phyloP scores from a whole-genome alignment of 2,329 filamentous ascomycete genomes.

The Sclerotinia nivalis region DNA sequence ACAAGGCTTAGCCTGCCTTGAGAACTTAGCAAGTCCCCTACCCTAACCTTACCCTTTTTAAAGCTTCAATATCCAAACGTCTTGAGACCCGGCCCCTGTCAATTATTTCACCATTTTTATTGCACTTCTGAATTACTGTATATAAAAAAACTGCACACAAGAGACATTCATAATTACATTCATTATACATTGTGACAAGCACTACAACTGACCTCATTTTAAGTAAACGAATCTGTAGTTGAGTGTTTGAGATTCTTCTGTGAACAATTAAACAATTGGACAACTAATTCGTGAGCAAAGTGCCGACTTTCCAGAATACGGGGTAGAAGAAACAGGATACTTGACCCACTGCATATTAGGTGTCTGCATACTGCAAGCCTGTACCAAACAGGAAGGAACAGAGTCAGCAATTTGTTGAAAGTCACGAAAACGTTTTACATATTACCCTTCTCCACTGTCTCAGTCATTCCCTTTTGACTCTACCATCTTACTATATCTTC shows the following conservation, averaged over 20 bases:
- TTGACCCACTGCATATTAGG: slow-evolving; percentile 10
- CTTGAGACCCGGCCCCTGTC: background rate
- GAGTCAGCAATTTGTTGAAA: slow-evolving; percentile 8
- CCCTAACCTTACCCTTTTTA: background rate
- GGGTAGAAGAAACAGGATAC: slow-evolving; percentile 10
- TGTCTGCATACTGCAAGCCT: slow-evolving; percentile 15
- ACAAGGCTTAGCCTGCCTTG: background rate
- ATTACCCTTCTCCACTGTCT: slow-evolving; percentile 5
- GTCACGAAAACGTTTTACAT: slow-evolving; percentile 10
- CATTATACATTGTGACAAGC: background rate
- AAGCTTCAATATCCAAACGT: slow-evolving; percentile 6
- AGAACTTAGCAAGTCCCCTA: background rate
- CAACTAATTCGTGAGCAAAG: background rate
- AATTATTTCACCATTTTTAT: slow-evolving; percentile 9
- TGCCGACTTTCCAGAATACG: background rate
- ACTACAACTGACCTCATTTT: background rate
- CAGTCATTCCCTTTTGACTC: background rate
- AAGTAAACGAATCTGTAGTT: background rate
- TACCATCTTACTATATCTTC: background rate
- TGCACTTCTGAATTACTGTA: slow-evolving; percentile 12
- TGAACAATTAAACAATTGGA: background rate
- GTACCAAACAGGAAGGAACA: slow-evolving; percentile 15
- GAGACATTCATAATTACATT: slow-evolving; percentile 1
- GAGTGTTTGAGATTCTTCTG: background rate
- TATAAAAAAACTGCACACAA: background rate